These are phyloP conservation scores for Crucibulum laeve DNA, from an alignment of 768 basidiomycete species.

Conservation along the genomic window DNA sequence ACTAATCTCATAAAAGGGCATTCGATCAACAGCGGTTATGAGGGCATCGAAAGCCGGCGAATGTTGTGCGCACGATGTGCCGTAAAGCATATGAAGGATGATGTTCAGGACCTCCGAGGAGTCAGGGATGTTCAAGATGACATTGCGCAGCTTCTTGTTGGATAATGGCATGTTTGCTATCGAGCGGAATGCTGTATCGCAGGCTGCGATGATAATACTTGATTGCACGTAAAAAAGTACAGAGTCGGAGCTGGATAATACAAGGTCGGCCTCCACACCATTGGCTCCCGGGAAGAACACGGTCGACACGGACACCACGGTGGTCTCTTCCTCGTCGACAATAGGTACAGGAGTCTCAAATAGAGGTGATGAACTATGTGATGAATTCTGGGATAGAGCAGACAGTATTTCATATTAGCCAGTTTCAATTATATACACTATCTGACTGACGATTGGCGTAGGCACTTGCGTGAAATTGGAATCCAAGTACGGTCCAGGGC, in stretches of 20 bases:
- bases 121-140: constrained; percentile 39
- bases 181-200: constrained; percentile 40
- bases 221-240: constrained; percentile 63
- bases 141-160: constrained; percentile 10
- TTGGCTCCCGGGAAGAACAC: constrained; percentile 17
- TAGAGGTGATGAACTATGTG: too few species aligned
- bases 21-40: constrained; percentile 34
- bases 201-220: constrained; percentile 34
- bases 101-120: constrained; percentile 46
- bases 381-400: too few species aligned
- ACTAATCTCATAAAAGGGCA: constrained; percentile 19
- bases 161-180: constrained; percentile 22
- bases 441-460: too few species aligned
- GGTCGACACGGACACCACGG: constrained; percentile 16
- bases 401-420: too few species aligned
- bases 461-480: too few species aligned
- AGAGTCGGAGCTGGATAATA: constrained; percentile 50
- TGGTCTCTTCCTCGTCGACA: not conserved
- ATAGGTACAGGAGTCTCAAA: too few species aligned
- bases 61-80: constrained; percentile 45
- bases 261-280: constrained; percentile 13
- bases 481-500: too few species aligned
- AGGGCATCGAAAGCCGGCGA: constrained; percentile 46
- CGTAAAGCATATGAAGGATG: constrained; percentile 50
- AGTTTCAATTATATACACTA: too few species aligned